Conservation (phyloP, 768 basidiomycete genomes). For the Galerina sulciceps region DNA sequence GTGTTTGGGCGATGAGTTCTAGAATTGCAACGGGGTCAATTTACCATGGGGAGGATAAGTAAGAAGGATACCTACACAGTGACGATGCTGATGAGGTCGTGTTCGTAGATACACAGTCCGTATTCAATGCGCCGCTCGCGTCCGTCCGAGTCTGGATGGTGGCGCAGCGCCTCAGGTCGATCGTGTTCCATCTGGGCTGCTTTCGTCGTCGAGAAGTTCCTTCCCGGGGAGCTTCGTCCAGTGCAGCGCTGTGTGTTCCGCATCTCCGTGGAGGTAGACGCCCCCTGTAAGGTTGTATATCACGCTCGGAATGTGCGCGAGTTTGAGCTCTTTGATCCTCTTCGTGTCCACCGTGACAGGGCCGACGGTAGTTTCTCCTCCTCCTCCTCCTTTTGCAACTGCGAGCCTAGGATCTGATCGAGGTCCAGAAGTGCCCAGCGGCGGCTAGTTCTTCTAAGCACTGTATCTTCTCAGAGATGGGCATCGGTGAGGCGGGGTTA, state of each 20-base stretch:
- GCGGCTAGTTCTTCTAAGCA: constrained; percentile 27
- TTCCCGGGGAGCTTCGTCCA: constrained; percentile 36
- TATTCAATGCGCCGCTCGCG: constrained; percentile 37
- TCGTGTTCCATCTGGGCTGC: constrained; percentile 33
- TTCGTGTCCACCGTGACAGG: background rate
- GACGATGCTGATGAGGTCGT: constrained; percentile 46
- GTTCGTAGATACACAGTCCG: constrained; percentile 45
- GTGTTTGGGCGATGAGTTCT: background rate
- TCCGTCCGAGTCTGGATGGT: background rate
- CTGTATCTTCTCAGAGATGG: constrained; percentile 29
- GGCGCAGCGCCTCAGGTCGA: constrained; percentile 4
- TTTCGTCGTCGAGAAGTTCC: constrained; percentile 18
- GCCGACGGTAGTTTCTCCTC: too few species aligned
- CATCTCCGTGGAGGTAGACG: constrained; percentile 43
- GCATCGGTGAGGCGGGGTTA: constrained; percentile 28
- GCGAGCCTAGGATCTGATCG: constrained; percentile 26
- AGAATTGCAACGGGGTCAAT: too few species aligned
- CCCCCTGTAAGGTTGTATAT: constrained; percentile 49
- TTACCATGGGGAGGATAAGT: too few species aligned
- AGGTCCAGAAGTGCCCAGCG: constrained; percentile 34
- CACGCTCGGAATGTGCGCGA: constrained; percentile 33
- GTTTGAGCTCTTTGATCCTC: constrained; percentile 1
- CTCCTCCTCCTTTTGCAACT: background rate
- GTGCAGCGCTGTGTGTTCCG: constrained; percentile 28
- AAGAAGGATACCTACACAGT: constrained; percentile 35